phyloP scores from a whole-genome alignment of 805 yeast genomes.

The Candida ovalis region DNA sequence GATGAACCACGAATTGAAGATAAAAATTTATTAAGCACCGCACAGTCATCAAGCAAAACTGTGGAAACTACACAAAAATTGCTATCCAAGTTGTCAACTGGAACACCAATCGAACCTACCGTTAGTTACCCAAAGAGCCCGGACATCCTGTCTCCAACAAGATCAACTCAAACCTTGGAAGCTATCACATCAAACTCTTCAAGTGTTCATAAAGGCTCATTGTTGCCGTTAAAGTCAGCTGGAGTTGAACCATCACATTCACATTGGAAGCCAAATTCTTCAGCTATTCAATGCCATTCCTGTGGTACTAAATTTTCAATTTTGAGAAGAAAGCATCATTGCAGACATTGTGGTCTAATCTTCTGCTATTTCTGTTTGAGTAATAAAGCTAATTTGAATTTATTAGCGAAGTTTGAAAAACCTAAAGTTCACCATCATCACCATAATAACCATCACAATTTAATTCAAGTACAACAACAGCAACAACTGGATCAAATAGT shows the following conservation, averaged over 20 bases:
- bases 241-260: conserved; percentile 44
- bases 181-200: not conserved
- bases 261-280: conserved; percentile 49
- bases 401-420: conserved; percentile 34
- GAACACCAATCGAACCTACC: not conserved
- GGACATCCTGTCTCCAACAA: conserved; percentile 2
- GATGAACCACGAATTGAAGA: not conserved
- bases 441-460: not conserved
- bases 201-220: not conserved
- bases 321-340: conserved; percentile 42
- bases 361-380: conserved; percentile 36
- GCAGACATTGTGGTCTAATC: conserved; percentile 48
- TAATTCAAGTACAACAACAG: conserved; percentile 3
- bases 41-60: not conserved
- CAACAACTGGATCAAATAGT: not conserved
- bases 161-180: conserved; percentile 4
- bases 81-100: not conserved
- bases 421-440: conserved; percentile 9
- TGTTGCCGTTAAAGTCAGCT: conserved; percentile 1
- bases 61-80: not conserved
- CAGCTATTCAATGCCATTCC: conserved; percentile 34
- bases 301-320: conserved; percentile 27
- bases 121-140: not conserved
- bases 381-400: conserved; percentile 29
- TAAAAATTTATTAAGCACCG: not conserved